Evolutionary conservation across 441 rosid species (phyloP).

Genomic region (Monsonia emarginata): DNA sequence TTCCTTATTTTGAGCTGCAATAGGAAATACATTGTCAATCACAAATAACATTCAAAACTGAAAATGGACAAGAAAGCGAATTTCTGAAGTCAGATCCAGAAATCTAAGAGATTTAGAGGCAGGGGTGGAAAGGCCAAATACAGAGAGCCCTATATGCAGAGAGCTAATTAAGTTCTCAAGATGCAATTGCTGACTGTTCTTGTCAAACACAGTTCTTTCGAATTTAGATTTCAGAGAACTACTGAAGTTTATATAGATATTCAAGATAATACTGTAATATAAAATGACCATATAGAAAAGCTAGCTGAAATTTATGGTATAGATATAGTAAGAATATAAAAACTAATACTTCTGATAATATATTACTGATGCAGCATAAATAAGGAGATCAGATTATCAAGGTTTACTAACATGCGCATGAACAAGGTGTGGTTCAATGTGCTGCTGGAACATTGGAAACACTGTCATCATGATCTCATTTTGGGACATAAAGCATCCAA

Average conservation of each 20-base stretch:
- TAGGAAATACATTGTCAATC: conserved; percentile 11
- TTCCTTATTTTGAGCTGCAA: conserved; percentile 93
- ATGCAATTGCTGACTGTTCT: not conserved
- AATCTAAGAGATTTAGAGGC: not conserved
- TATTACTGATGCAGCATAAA: not conserved
- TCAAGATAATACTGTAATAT: not conserved
- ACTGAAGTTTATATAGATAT: not conserved
- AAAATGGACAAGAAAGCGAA: conserved; percentile 3
- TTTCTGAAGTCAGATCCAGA: conserved; percentile 5
- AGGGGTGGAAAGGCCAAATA: not conserved
- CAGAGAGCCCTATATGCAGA: not conserved
- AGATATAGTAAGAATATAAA: not conserved
- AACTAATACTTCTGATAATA: not conserved
- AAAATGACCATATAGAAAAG: not conserved
- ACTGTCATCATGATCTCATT: conserved; percentile 96
- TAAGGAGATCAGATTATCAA: conserved; percentile 15
- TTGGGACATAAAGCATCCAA: conserved; percentile 84
- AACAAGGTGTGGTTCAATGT: conserved; percentile 97
- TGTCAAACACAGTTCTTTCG: no score
- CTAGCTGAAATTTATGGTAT: conserved; percentile 1
- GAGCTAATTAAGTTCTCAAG: not conserved
- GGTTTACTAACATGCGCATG: conserved; percentile 85
- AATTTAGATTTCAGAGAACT: not conserved
- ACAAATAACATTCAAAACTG: not conserved
- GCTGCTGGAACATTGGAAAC: conserved; percentile 98